Conservation (phyloP, 202 grass and related monocot genomes). For the Carex sylvatica region DNA sequence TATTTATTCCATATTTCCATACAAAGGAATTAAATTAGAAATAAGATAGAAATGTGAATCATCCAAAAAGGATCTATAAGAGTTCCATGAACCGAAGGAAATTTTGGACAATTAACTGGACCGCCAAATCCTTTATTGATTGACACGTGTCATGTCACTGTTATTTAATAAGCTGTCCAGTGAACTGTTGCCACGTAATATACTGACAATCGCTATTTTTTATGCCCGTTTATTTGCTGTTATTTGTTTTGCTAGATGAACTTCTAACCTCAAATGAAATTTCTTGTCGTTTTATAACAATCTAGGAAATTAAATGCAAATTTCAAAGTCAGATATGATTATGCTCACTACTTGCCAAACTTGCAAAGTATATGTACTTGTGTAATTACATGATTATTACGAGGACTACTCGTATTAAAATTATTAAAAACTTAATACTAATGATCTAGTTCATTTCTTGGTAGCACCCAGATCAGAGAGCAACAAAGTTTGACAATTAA, state of each 20-base stretch:
- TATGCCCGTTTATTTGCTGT: not conserved
- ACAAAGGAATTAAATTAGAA: not conserved
- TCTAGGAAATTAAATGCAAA: not conserved
- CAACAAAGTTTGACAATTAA: not conserved
- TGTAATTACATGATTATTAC: not conserved
- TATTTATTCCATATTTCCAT: not conserved
- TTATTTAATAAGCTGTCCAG: not conserved
- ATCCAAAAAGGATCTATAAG: not conserved
- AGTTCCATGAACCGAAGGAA: not conserved
- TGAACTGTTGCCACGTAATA: not conserved
- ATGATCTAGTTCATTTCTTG: not conserved
- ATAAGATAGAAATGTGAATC: not conserved
- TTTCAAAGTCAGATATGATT: not conserved
- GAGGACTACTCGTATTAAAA: not conserved
- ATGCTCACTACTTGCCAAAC: not conserved
- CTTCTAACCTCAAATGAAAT: not conserved
- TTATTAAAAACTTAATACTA: not conserved
- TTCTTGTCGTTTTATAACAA: not conserved
- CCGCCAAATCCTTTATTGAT: slow-evolving; percentile 3
- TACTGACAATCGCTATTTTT: not conserved
- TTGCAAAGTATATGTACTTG: not conserved
- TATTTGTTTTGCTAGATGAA: not conserved
- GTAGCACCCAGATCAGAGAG: not conserved
- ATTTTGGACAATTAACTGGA: not conserved
- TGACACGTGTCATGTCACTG: not conserved